phyloP scores from a whole-genome alignment of 495 filamentous ascomycete genomes.

The Podospora fimiseda region DNA sequence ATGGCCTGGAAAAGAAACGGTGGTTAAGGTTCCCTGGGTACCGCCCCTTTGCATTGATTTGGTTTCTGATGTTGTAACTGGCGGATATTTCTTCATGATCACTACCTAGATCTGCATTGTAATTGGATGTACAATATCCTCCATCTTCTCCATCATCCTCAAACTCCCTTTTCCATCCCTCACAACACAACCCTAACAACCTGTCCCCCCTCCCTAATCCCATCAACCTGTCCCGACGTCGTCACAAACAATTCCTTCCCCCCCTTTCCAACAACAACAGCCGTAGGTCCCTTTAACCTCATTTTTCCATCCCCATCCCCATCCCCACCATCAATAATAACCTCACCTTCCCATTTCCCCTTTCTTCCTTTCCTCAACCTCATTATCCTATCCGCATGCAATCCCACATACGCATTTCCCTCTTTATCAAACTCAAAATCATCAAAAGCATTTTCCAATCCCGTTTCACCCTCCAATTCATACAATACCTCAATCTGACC shows the following conservation, averaged over 20 bases:
- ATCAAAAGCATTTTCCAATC: slow-evolving; percentile 16
- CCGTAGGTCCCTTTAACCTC: not conserved
- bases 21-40: no score
- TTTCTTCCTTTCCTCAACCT: not conserved
- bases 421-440: slow-evolving; percentile 28
- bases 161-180: no score
- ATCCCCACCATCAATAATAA: not conserved
- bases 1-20: no score
- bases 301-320: not conserved
- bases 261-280: not conserved
- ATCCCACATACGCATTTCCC: slow-evolving; percentile 30
- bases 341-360: not conserved
- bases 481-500: slow-evolving; percentile 10
- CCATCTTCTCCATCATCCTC: no score
- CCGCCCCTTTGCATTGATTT: no score
- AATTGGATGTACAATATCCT: no score
- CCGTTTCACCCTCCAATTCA: not conserved
- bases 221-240: not conserved
- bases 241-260: not conserved
- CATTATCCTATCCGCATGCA: slow-evolving; percentile 22
- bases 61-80: no score
- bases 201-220: not conserved
- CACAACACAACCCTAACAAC: not conserved
- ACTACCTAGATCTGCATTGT: no score
- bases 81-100: no score